Base-by-base conservation (phyloP, 495 filamentous ascomycete species). In the Penicillium daleae region DNA sequence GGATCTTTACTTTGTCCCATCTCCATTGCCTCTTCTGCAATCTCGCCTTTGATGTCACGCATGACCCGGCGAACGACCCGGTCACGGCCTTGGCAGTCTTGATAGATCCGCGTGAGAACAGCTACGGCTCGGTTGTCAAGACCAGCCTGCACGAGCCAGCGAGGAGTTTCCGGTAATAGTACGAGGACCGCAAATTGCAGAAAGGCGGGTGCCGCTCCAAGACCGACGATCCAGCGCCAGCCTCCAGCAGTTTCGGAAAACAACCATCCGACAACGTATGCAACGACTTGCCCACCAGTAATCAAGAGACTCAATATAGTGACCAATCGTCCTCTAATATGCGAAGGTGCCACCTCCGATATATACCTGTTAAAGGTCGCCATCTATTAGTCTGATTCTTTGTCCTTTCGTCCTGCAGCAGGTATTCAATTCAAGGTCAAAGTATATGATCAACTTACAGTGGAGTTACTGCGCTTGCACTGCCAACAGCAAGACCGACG, bases 141-240 rank as follows among this genome's bases (percentile, higher is more conserved):
- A 1, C 86, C 88, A 5, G 81, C 86, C 67, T 90, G 89, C 0
- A 94, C 86, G 49, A 96, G 80, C 92, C 92, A 97, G 24, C 93
- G 81, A 37, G 93, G 93, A 6, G 89, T 93, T 74, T 97, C 93
- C 0, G 93, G 92, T 81, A 97, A 84, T 42, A 84, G 70, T 3
- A 85, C 57, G 60, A 97, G 76, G 24, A 92, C 72, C 0, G 80
- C 66, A 37, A 85, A 83, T 71, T 97, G 93, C 8, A 92, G 59
- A 4, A 85, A 76, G 7, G 92, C 93, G 0, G 93, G 93, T 52
- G 88, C 56, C 27, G 89, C 91, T 3, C 93, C 93, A 10, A 97
- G 76, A 0, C 93, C 93, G 1, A 97, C 92, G 82, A 96, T 91
- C 87, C 90, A 96, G 59, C 93, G 79, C 93, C 93, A 97, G 22